Conservation (phyloP, 1,284 basidiomycete species). For the Neonothopanus nambi region DNA sequence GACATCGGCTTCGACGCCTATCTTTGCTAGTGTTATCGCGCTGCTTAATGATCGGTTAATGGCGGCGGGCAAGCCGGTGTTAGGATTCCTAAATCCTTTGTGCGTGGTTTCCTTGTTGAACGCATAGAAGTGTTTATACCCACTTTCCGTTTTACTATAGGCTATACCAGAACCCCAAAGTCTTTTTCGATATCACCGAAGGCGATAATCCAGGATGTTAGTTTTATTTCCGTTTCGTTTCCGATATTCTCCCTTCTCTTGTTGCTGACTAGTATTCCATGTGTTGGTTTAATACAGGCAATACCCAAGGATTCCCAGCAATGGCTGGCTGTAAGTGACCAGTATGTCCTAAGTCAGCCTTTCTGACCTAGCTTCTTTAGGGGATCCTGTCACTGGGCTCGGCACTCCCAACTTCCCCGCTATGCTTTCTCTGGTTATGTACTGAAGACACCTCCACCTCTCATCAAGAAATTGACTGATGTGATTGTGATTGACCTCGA, state of each 20-base stretch:
- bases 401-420: slow-evolving; percentile 16
- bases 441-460: neutral
- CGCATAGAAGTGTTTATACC: slow-evolving; percentile 39
- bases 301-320: slow-evolving; percentile 26
- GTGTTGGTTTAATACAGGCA: too few relatives aligned
- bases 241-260: too few relatives aligned
- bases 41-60: slow-evolving; percentile 2
- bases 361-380: too few relatives aligned
- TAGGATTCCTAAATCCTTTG: slow-evolving; percentile 27
- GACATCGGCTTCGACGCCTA: slow-evolving; percentile 31
- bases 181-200: slow-evolving; percentile 43
- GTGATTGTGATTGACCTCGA: too few relatives aligned
- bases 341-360: too few relatives aligned
- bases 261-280: too few relatives aligned
- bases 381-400: too few relatives aligned
- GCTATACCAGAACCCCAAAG: slow-evolving; percentile 35
- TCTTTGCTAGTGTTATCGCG: slow-evolving; percentile 8
- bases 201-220: slow-evolving; percentile 33
- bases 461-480: too few relatives aligned
- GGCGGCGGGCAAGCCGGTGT: neutral
- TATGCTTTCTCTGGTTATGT: slow-evolving; percentile 27
- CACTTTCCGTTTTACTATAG: slow-evolving; percentile 32
- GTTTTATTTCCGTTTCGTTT: too few relatives aligned
- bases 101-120: slow-evolving; percentile 38
- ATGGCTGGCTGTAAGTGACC: slow-evolving; percentile 24